phyloP scores from a whole-genome alignment of 306 rosid species.

The Aeschynomene evenia region DNA sequence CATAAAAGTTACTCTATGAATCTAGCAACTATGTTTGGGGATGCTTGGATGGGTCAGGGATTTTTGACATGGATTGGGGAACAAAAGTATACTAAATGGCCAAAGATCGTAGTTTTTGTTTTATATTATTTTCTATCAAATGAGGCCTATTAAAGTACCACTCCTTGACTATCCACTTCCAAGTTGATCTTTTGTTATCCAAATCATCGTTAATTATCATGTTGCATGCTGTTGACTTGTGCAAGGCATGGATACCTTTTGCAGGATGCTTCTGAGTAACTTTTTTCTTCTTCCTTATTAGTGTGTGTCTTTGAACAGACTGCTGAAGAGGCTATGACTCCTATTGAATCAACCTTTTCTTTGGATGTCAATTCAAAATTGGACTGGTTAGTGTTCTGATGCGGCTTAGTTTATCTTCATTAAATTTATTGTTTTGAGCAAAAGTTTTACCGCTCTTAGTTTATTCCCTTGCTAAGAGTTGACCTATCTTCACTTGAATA shows the following conservation, averaged over 20 bases:
- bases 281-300: not conserved
- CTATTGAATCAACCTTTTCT: conserved; percentile 94
- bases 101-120: not conserved
- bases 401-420: conserved; percentile 12
- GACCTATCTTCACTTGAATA: not conserved
- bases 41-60: not conserved
- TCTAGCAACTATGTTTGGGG: conserved; percentile 17
- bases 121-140: not conserved
- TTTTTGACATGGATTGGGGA: conserved; percentile 12
- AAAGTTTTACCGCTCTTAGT: not conserved
- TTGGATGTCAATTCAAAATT: conserved; percentile 87
- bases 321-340: conserved; percentile 97
- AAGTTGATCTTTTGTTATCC: conserved; percentile 12
- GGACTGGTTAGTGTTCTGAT: conserved; percentile 70
- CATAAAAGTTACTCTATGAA: conserved; percentile 9
- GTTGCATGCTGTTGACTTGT: not conserved
- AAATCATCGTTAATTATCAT: conserved; percentile 11
- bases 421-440: not conserved
- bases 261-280: not conserved
- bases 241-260: not conserved
- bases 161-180: not conserved
- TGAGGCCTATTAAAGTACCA: conserved; percentile 2
- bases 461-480: not conserved
- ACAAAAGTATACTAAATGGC: not conserved
- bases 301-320: conserved; percentile 48